Evolutionary conservation across 1,139 yeast genomes (phyloP), one percentile per base, ranked within the genome.

Genomic region (Yamadazyma atmosphaerica): DNA sequence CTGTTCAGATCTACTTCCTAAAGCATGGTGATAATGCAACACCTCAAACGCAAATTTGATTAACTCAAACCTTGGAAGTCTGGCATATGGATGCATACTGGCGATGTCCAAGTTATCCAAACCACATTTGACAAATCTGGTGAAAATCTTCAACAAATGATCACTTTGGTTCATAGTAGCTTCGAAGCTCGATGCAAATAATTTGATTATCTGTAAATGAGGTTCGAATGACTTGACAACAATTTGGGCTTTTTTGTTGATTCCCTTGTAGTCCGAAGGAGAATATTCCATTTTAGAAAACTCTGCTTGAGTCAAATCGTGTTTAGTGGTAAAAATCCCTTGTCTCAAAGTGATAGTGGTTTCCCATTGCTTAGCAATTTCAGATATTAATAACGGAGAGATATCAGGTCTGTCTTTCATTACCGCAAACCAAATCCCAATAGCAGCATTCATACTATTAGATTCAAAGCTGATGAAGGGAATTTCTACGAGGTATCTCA

Each of bases 221-320:
- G 95, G 87, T 40, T 82, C 83, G 50, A 88, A 71, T n/a, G 71
- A 61, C 37, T 72, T 65, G 14, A 38, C 32, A 14, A 43, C 41
- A 4, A 59, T 45, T 4, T 62, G 60, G 1, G 88, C 80, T 25
- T 69, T 61, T 46, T 74, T 74, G 42, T 79, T 75, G n/a, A 83
- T 72, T 8, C 67, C 72, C 32, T 70, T 71, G 49, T 79, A 81
- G 61, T 86, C 83, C 37, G 95, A 81, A 12, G 98, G 98, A 1
- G 89, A 70, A 55, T 94, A 94, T 50, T 87, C 95, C 98, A 92
- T 92, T 43, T 71, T 74, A 46, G 76, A 66, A 54, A 72, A 84
- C 42, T 83, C 88, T 6, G 95, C 84, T 36, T 71, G 70, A 1
- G 54, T 55, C n/a, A 80, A 58, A 56, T 89, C 95, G 49, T 68